Conservation (phyloP, 148 eudicot genomes). For the Rhododendron williamsianum region DNA sequence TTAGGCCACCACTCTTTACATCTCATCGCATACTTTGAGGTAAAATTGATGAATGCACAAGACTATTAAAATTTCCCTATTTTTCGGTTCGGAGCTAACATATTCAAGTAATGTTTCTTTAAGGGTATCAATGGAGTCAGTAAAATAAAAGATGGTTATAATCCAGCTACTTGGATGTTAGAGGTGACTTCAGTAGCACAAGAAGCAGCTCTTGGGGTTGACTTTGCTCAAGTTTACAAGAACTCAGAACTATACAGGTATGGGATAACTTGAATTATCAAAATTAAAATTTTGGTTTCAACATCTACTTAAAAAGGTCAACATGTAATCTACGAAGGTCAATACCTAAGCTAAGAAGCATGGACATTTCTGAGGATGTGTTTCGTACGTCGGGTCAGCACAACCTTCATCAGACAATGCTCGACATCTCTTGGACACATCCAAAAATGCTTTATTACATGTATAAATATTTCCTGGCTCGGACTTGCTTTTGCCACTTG, state of each 20-base stretch:
- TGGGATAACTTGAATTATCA: not conserved
- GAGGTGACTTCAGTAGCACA: conserved; percentile 44
- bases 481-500: not conserved
- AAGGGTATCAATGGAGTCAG: not conserved
- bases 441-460: not conserved
- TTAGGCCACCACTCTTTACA: not conserved
- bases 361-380: not conserved
- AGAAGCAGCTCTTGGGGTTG: conserved; percentile 44
- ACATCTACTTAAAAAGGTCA: not conserved
- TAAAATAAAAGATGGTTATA: not conserved
- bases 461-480: not conserved
- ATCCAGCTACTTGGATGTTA: not conserved
- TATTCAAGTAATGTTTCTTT: not conserved
- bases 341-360: not conserved
- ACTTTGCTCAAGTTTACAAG: conserved; percentile 50
- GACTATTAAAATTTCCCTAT: not conserved
- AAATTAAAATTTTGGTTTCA: not conserved
- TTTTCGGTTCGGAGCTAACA: not conserved
- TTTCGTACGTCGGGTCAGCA: too few species aligned
- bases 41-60: not conserved
- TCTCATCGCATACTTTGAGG: not conserved
- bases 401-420: not conserved
- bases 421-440: not conserved
- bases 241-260: conserved; percentile 49
- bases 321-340: not conserved